Percentiles rank a stretch among this genome's conserved stretches.
These are phyloP conservation scores for Endotrypanum monterogeii DNA, from an alignment of 208 protist genomes.

Conservation along the genomic window DNA sequence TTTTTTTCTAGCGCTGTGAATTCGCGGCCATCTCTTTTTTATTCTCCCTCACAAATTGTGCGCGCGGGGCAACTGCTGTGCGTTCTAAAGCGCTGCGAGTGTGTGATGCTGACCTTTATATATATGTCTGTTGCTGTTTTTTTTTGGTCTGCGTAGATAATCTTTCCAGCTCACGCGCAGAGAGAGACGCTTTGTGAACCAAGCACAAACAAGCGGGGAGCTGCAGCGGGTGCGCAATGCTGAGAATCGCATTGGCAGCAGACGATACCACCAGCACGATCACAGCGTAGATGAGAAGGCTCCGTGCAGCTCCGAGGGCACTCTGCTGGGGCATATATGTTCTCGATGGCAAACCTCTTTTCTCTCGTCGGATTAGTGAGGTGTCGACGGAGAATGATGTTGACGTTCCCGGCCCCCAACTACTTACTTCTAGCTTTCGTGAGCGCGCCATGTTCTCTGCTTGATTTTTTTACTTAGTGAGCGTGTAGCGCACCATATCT, in stretches of 20 bases:
- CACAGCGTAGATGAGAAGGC: neutral
- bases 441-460: neutral
- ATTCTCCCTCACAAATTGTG: too few relatives aligned
- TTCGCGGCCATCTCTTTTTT: too few relatives aligned
- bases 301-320: neutral
- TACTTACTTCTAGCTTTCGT: neutral
- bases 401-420: neutral
- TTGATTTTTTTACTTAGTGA: neutral
- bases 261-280: neutral
- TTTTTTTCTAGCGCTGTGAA: too few relatives aligned
- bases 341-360: neutral
- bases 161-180: too few relatives aligned
- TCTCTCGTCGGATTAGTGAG: neutral
- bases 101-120: neutral
- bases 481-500: neutral
- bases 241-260: neutral
- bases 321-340: neutral
- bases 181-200: too few relatives aligned
- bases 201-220: neutral
- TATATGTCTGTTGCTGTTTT: neutral
- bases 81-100: neutral
- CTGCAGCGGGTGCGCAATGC: neutral
- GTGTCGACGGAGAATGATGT: neutral
- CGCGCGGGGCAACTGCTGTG: neutral
- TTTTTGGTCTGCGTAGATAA: too few relatives aligned